These are phyloP conservation scores for Endothia cerciana DNA, from an alignment of 2,329 filamentous ascomycete genomes.

Conservation along the genomic window DNA sequence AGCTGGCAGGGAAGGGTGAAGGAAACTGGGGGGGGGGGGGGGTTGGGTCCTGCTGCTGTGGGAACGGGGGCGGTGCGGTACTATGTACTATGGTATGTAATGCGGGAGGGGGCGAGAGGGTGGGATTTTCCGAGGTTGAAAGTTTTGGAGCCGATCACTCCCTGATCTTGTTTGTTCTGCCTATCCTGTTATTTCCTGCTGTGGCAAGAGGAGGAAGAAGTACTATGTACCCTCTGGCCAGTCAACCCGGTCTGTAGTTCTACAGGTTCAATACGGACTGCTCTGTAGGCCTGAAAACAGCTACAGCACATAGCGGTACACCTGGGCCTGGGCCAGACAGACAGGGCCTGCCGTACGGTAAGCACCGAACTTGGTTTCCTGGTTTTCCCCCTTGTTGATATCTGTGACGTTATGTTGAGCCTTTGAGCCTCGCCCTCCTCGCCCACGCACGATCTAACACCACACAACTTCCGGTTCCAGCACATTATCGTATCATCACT, in stretches of 20 bases:
- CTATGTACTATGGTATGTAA: background rate
- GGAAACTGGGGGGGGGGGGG: background rate
- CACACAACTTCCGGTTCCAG: background rate
- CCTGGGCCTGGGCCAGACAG: too few relatives aligned
- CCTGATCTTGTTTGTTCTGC: background rate
- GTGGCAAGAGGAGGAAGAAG: background rate
- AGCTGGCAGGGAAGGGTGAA: constrained; percentile 1
- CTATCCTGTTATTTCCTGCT: background rate
- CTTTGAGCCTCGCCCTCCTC: background rate
- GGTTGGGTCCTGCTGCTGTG: background rate
- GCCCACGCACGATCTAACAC: background rate
- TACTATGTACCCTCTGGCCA: too few relatives aligned
- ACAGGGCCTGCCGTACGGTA: too few relatives aligned
- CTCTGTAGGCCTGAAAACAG: background rate
- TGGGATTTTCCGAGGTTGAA: constrained; percentile 3
- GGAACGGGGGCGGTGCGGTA: background rate
- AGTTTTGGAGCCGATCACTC: background rate
- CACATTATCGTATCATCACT: constrained; percentile 3
- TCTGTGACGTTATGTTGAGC: constrained; percentile 1
- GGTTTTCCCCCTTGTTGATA: background rate
- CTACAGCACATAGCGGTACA: background rate
- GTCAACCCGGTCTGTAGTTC: too few relatives aligned
- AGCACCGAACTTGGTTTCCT: background rate
- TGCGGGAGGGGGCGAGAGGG: constrained; percentile 5
- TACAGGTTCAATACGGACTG: background rate